These are phyloP conservation scores for Ehretia macrophylla DNA, from an alignment of 257 asterid genomes.

Conservation along the genomic window DNA sequence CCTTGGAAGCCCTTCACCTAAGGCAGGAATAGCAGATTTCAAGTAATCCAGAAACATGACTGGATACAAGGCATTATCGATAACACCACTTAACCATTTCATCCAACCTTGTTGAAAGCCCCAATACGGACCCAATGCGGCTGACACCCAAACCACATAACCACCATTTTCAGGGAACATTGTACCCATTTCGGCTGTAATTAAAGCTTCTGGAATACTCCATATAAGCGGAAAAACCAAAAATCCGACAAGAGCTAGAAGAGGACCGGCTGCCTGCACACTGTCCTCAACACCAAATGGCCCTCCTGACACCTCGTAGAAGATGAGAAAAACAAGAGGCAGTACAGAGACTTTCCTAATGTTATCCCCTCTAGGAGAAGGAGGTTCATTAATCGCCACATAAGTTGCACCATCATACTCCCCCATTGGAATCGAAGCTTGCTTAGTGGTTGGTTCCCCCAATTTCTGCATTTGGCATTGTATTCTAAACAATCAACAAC, in stretches of 20 bases:
- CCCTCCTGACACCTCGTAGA: constrained; percentile 48
- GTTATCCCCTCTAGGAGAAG: constrained; percentile 16
- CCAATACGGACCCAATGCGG: constrained; percentile 44
- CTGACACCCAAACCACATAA: constrained; percentile 47
- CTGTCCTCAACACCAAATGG: constrained; percentile 43
- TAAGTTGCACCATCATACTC: constrained; percentile 20
- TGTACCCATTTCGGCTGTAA: constrained; percentile 46
- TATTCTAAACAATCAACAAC: not conserved
- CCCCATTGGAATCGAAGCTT: constrained; percentile 22
- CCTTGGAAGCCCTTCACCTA: constrained; percentile 31
- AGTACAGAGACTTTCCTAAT: constrained; percentile 25
- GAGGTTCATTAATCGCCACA: constrained; percentile 21
- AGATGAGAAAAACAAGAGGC: constrained; percentile 41
- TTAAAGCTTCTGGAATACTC: constrained; percentile 43
- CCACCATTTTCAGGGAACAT: constrained; percentile 50
- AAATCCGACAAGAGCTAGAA: constrained; percentile 36
- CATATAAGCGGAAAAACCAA: constrained; percentile 34
- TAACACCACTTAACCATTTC: constrained; percentile 51
- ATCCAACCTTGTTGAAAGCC: constrained; percentile 49
- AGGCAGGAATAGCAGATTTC: constrained; percentile 32
- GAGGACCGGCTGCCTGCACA: constrained; percentile 43
- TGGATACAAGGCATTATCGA: constrained; percentile 43
- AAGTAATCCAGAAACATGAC: constrained; percentile 42
- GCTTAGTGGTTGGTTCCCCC: constrained; percentile 15
- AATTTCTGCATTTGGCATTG: constrained; percentile 23